These are phyloP conservation scores for Lachnellula arida DNA, from an alignment of 2,329 filamentous ascomycete genomes.

Conservation along the genomic window DNA sequence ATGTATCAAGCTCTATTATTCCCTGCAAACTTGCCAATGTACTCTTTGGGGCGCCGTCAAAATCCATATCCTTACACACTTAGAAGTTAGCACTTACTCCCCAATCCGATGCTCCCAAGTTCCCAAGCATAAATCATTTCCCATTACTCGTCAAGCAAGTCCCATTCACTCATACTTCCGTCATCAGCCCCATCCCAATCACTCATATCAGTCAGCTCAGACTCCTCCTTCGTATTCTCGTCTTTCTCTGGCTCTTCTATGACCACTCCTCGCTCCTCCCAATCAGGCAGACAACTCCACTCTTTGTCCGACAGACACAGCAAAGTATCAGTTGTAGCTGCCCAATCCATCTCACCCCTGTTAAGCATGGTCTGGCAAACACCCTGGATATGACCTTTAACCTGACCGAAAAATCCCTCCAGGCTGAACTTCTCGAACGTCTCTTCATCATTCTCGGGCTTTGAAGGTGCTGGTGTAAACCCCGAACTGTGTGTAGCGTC, in stretches of 20 bases:
- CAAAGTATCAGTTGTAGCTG: slow-evolving; percentile 34
- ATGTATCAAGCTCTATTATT: no score
- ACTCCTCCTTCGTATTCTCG: background rate
- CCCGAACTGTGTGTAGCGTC: background rate
- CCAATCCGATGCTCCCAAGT: background rate
- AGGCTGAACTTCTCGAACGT: background rate
- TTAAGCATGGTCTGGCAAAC: background rate
- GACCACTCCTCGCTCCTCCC: slow-evolving; percentile 36
- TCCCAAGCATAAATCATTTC: background rate
- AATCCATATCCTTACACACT: background rate
- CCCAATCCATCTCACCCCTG: background rate
- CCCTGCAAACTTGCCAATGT: no score
- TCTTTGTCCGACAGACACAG: slow-evolving; percentile 50
- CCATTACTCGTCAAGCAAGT: background rate
- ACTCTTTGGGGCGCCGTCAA: no score
- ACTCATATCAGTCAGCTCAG: background rate
- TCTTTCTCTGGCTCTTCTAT: background rate
- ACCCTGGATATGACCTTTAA: background rate
- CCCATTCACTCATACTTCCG: background rate
- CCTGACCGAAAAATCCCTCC: background rate
- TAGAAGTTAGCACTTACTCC: background rate
- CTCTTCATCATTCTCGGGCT: background rate
- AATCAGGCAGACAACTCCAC: slow-evolving; percentile 57
- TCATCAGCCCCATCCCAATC: background rate
- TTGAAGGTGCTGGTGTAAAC: background rate